phyloP scores from a whole-genome alignment of 768 basidiomycete species.

The Leccinum barrowsii region DNA sequence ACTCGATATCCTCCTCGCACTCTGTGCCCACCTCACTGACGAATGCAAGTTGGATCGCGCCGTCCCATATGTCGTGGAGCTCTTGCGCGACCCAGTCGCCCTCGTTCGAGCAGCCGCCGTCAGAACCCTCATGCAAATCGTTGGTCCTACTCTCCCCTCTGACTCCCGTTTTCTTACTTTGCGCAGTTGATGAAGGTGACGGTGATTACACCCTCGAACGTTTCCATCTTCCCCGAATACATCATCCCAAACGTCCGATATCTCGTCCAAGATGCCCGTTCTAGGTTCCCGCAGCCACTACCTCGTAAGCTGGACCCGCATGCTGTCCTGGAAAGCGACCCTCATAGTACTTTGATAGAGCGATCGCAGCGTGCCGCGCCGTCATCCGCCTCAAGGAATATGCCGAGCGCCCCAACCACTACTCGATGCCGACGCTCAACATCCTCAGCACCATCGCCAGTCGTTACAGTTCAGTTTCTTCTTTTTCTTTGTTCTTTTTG shows the following conservation, averaged over 20 bases:
- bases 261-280: conserved; percentile 59
- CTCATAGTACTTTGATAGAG: conserved; percentile 14
- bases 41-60: conserved; percentile 94
- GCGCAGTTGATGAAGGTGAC: conserved; percentile 57
- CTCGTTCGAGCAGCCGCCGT: conserved; percentile 78
- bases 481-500: background rate
- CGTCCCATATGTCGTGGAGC: conserved; percentile 86
- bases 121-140: conserved; percentile 78
- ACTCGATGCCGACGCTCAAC: conserved; percentile 21
- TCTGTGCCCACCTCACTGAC: conserved; percentile 80
- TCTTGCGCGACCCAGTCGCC: conserved; percentile 82
- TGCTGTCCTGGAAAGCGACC: background rate
- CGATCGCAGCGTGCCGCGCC: conserved; percentile 55
- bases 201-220: conserved; percentile 61
- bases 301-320: conserved; percentile 44
- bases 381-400: conserved; percentile 66
- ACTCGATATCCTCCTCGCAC: conserved; percentile 81
- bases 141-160: conserved; percentile 36
- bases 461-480: conserved; percentile 14
- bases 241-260: conserved; percentile 88
- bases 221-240: conserved; percentile 88
- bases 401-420: conserved; percentile 26
- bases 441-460: conserved; percentile 17
- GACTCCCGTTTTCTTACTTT: conserved; percentile 16
- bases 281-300: conserved; percentile 63